Base-by-base conservation (phyloP, 2,329 filamentous ascomycete species). In the Penicillium sp. region DNA sequence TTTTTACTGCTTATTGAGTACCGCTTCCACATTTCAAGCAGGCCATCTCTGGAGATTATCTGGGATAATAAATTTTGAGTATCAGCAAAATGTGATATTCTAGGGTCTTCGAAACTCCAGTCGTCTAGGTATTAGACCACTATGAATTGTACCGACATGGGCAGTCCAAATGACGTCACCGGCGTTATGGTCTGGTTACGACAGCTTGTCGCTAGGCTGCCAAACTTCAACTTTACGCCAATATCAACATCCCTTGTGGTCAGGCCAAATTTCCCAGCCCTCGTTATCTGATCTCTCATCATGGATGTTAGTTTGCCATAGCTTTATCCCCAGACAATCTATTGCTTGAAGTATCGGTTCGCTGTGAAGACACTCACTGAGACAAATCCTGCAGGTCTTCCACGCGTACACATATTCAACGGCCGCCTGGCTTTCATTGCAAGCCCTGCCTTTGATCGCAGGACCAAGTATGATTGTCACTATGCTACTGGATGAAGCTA, bases 401-500 rank as follows among this genome's bases (percentile, higher is more conserved):
- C 71, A 74, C 51, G 52, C 69, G n/a, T 79, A 79, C 62, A 75
- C 73, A 10, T 79, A 77, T 55, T 68, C 72, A 48, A 77, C 77
- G 14, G 71, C 71, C 33, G 73, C 63, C 59, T 80, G 77, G 77
- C 69, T 79, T 21, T 62, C 65, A 2, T 53, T 79, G 14, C 76
- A 80, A 59, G 75, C 76, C 34, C 40, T 84, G 10, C 79, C 85
- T 0, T 76, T 89, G 55, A 79, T 88, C 50, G 63, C 81, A 5
- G 80, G 82, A 5, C 87, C 87, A 0, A 83, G 81, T 23, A 77
- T 89, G 62, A 83, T 89, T 19, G 77, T 84, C 51, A 78, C 83
- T 10, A 72, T 88, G 56, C 78, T 87, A 31, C 80, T 81, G 3
- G 79, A 81, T 47, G 83, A 87, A 59, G 77, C 81, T 34, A 80